phyloP scores from a whole-genome alignment of 768 basidiomycete species.

The Pholiota conissans region DNA sequence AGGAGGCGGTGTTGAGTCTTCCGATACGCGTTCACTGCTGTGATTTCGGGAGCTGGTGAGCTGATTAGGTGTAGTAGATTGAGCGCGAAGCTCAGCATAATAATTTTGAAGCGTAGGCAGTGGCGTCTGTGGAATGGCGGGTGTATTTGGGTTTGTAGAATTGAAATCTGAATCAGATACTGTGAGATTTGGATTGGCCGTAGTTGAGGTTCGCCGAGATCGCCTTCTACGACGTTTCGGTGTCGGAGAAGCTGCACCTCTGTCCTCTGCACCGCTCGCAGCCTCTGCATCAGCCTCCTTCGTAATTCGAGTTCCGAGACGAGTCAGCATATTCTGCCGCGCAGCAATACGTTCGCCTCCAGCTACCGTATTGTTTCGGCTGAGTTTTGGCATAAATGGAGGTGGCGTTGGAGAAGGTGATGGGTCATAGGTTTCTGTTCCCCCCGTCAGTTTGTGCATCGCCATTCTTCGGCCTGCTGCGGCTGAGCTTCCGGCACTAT shows the following conservation, averaged over 20 bases:
- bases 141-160: constrained; percentile 60
- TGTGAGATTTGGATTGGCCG: constrained; percentile 42
- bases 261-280: constrained; percentile 61
- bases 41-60: constrained; percentile 31
- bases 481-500: constrained; percentile 79
- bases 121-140: constrained; percentile 52
- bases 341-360: constrained; percentile 79
- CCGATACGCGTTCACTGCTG: constrained; percentile 27
- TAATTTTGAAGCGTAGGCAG: constrained; percentile 43
- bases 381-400: constrained; percentile 40
- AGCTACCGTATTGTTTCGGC: constrained; percentile 79
- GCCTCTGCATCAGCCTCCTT: constrained; percentile 66
- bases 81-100: constrained; percentile 38
- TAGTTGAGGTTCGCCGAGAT: constrained; percentile 46
- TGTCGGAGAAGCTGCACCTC: constrained; percentile 43
- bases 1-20: constrained; percentile 17
- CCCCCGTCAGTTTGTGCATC: constrained; percentile 84
- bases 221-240: constrained; percentile 58
- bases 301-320: constrained; percentile 55
- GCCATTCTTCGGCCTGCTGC: constrained; percentile 67
- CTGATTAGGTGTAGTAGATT: constrained; percentile 44
- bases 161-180: constrained; percentile 53
- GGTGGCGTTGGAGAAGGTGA: constrained; percentile 59
- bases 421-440: constrained; percentile 63
- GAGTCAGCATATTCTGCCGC: constrained; percentile 64